Evolutionary conservation across 495 filamentous ascomycete species (phyloP), one percentile per base, ranked within the genome.

Genomic region (Mycothermus thermophilus): DNA sequence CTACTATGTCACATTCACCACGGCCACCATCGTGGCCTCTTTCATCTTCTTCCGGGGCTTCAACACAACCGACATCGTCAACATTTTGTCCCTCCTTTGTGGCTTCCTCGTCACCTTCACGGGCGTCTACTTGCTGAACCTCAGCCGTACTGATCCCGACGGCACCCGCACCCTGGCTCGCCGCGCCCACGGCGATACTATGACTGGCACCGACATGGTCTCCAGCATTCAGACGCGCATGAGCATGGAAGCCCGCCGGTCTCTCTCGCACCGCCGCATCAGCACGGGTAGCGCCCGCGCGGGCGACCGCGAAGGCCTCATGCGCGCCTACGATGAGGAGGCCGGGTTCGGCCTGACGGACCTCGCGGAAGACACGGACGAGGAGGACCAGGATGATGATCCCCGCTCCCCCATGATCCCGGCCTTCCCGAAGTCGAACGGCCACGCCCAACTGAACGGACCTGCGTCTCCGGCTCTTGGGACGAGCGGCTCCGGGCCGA

Each of bases 1-100:
- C 22, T 97, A 97, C 67, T 97, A 97, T 58, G 90, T 97, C 32
- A 95, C 88, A n/a, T 97, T 97, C 59, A 97, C 90, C 4, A 96
- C 90, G 5, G 83, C 80, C 21, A 97, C 90, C 11, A 72, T 97
- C 32, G 78, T 79, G 57, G 90, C 90, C 26, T 94, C 86, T 12
- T 96, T 96, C 64, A 93, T 96, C 53, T 82, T 97, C 24, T 97
- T 95, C 68, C 74, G 74, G 40, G 90, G 90, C 30, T 97, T 97
- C 72, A 96, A 96, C 53, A 97, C 90, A 23, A 84, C 83, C 19
- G 83, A 93, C 52, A 71, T 79, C 2, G 81, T 95, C 42, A 93
- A 90, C 59, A 97, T 86, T 9, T 77, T 97, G 45, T 54, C 92
- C 19, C 66, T 97, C 16, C 69, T 97, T 30, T 84, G 77, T 50